Percentiles rank a stretch among this genome's conserved stretches.
Conservation (phyloP, 2,329 filamentous ascomycete genomes). For the Aspergillus chevalieri region DNA sequence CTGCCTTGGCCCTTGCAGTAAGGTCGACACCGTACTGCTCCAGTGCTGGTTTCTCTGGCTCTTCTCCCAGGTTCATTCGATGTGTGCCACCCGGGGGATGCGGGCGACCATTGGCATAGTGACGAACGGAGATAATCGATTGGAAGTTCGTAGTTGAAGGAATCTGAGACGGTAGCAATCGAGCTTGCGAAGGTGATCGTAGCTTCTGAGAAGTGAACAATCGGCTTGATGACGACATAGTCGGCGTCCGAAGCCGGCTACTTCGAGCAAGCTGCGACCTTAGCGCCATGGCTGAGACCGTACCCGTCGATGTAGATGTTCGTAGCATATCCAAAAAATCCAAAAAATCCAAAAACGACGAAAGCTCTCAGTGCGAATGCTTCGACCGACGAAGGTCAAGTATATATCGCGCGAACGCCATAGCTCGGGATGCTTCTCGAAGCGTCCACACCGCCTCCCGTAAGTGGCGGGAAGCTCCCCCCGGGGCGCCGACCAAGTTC, state of each 20-base stretch:
- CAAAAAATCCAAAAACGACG: background rate
- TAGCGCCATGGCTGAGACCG: slow-evolving; percentile 23
- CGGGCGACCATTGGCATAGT: slow-evolving; percentile 59
- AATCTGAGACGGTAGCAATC: slow-evolving; percentile 10
- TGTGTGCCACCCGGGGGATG: slow-evolving; percentile 89
- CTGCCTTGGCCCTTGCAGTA: slow-evolving; percentile 74
- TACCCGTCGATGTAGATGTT: background rate
- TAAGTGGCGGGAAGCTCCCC: slow-evolving; percentile 28
- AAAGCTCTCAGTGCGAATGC: background rate
- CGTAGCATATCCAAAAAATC: background rate
- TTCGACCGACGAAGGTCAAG: background rate
- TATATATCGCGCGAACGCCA: background rate
- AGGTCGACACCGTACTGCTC: slow-evolving; percentile 90
- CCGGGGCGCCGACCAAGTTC: slow-evolving; percentile 17
- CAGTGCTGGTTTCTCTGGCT: slow-evolving; percentile 73
- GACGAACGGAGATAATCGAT: slow-evolving; percentile 19
- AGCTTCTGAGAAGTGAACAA: slow-evolving; percentile 14
- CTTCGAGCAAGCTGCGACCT: slow-evolving; percentile 27
- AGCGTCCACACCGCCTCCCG: slow-evolving; percentile 26
- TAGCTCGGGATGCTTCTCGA: slow-evolving; percentile 28
- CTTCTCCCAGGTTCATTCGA: slow-evolving; percentile 80
- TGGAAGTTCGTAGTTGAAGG: slow-evolving; percentile 5
- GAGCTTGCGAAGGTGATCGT: slow-evolving; percentile 13
- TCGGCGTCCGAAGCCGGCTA: slow-evolving; percentile 23
- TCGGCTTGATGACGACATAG: slow-evolving; percentile 15